Evolutionary conservation across 495 filamentous ascomycete genomes (phyloP), one percentile per base, ranked within the genome.

Genomic region (Tuber umbilicatum): DNA sequence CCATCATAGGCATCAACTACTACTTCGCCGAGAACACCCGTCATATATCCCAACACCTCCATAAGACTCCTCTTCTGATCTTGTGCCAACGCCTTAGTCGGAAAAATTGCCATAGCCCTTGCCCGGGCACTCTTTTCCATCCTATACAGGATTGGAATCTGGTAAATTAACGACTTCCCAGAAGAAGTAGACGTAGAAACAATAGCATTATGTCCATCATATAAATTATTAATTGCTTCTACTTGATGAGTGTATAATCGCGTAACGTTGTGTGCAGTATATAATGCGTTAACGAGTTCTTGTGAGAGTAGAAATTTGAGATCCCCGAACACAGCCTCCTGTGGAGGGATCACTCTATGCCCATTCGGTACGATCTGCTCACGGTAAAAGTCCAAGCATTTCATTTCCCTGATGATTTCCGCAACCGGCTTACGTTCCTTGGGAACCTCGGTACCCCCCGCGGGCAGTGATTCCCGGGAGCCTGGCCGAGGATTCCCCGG

Each of bases 91-190:
- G 95, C 95, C 84, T 99, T 99, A 4, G 95, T 99, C 1, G 95
- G 95, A 75, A 99, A 99, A 37, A 99, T 97, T 81, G 97, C 98
- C 90, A 99, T 93, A 16, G 95, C 94, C 78, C 94, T 86, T 67
- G 92, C 91, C 69, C 90, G 86, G 5, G 80, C 83, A 77, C 97
- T 92, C 67, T 88, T 85, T 83, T 98, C 94, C 17, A 99, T 86
- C 40, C 91, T 92, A 81, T 97, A 90, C 39, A 99, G 85, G 76
- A 98, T 94, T 0, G 95, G 95, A 31, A 99, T 86, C 80, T 98
- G 96, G 81, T 98, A 99, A 72, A 98, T 97, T 42, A 99, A 84
- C 7, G 93, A 97, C 83, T 99, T 99, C 7, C 95, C 95, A 0
- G 96, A 98, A 83, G 91, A 94, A 0, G 95, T 99, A 23, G 94